These are phyloP conservation scores for Hypoxylon perforatum DNA, from an alignment of 495 filamentous ascomycete species.

Conservation along the genomic window DNA sequence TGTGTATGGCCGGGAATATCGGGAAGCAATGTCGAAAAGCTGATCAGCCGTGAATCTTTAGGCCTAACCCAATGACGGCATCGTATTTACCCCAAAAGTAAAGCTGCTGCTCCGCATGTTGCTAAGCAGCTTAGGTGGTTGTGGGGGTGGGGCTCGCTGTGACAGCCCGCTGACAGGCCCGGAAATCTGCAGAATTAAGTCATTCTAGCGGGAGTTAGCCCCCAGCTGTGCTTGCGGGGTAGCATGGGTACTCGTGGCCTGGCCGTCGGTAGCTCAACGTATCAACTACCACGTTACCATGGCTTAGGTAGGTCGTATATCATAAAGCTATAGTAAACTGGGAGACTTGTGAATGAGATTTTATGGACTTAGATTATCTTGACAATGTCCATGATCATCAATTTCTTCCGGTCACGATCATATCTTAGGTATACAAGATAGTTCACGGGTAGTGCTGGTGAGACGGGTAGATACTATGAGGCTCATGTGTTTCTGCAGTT, in stretches of 20 bases:
- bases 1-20: slow-evolving; percentile 16
- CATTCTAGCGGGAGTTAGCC: slow-evolving; percentile 16
- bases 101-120: slow-evolving; percentile 11
- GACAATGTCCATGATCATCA: not conserved
- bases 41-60: slow-evolving; percentile 13
- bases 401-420: not conserved
- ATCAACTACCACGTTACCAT: no score
- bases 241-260: slow-evolving; percentile 8
- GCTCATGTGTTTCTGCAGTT: slow-evolving; percentile 2
- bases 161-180: not conserved
- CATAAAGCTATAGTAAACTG: no score
- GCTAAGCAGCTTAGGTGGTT: slow-evolving; percentile 8
- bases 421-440: no score
- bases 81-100: slow-evolving; percentile 21
- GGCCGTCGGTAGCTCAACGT: no score
- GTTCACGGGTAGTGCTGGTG: not conserved
- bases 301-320: no score
- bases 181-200: slow-evolving; percentile 27
- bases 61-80: slow-evolving; percentile 21
- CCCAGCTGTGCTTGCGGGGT: slow-evolving; percentile 28
- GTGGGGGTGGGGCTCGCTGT: slow-evolving; percentile 22
- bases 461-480: slow-evolving; percentile 6
- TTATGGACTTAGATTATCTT: not conserved
- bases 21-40: slow-evolving; percentile 9
- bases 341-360: no score